These are phyloP conservation scores for Nothophaeocryptopus gaeumannii DNA, from an alignment of 2,329 filamentous ascomycete species.

Conservation along the genomic window DNA sequence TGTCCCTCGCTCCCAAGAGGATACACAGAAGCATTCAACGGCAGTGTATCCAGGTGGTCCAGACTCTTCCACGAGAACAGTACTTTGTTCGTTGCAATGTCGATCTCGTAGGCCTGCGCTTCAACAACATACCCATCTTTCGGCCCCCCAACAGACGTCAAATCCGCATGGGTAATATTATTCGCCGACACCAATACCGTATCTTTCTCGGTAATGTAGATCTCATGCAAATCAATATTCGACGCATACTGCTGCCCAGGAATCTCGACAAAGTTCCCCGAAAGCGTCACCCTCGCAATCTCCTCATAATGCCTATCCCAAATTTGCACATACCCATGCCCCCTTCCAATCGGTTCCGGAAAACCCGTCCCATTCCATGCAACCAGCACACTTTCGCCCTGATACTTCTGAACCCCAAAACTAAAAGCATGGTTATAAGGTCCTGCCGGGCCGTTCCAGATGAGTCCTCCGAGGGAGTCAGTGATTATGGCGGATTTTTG, in stretches of 20 bases:
- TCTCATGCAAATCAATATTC: slow-evolving; percentile 36
- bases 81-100: slow-evolving; percentile 36
- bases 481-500: slow-evolving; percentile 19
- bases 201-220: slow-evolving; percentile 32
- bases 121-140: slow-evolving; percentile 35
- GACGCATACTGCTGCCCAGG: slow-evolving; percentile 12
- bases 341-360: slow-evolving; percentile 21
- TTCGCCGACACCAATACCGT: slow-evolving; percentile 34
- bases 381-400: slow-evolving; percentile 17
- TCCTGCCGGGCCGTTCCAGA: slow-evolving; percentile 20
- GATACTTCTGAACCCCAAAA: slow-evolving; percentile 21
- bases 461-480: slow-evolving; percentile 14
- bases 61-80: slow-evolving; percentile 40
- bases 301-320: slow-evolving; percentile 20
- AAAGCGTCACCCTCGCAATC: slow-evolving; percentile 18
- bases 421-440: slow-evolving; percentile 10
- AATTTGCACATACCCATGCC: slow-evolving; percentile 17
- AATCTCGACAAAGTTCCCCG: slow-evolving; percentile 17
- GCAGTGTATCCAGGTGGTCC: slow-evolving; percentile 35
- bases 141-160: slow-evolving; percentile 30
- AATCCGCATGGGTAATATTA: slow-evolving; percentile 31
- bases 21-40: slow-evolving; percentile 34
- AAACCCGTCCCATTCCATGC: slow-evolving; percentile 22
- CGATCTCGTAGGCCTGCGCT: slow-evolving; percentile 29
- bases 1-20: slow-evolving; percentile 21